Evolutionary conservation across 2,329 filamentous ascomycete species (phyloP).

Genomic region (Coleophoma eucalyptorum): DNA sequence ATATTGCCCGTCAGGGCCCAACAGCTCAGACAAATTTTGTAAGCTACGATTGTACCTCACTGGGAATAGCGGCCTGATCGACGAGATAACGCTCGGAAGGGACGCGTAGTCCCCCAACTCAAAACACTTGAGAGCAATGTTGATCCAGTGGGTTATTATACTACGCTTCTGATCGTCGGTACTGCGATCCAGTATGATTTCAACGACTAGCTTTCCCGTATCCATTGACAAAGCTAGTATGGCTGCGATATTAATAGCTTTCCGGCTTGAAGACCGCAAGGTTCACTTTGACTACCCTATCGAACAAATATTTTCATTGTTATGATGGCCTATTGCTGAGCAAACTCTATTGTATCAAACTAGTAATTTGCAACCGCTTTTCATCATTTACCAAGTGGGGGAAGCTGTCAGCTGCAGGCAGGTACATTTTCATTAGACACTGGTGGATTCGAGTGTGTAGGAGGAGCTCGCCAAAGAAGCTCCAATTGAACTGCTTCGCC

Average conservation of each 20-base stretch:
- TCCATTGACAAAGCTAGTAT: background rate
- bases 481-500: no score
- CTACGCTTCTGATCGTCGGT: background rate
- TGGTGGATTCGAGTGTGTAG: background rate
- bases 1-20: no score
- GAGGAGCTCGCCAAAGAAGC: no score
- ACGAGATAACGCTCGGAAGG: slow-evolving; percentile 31
- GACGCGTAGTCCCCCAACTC: background rate
- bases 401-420: background rate
- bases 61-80: slow-evolving; percentile 30
- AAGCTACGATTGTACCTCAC: no score
- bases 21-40: no score
- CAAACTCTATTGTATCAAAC: background rate
- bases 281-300: background rate
- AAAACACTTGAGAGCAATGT: background rate
- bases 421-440: background rate
- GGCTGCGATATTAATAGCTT: background rate
- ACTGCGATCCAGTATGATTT: background rate
- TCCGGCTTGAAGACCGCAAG: background rate
- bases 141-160: background rate
- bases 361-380: background rate
- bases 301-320: background rate
- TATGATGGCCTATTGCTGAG: background rate
- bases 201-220: background rate
- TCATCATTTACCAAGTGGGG: background rate